Evolutionary conservation across 1,284 basidiomycete genomes (phyloP).

Genomic region (Leccinum pallidistipes): DNA sequence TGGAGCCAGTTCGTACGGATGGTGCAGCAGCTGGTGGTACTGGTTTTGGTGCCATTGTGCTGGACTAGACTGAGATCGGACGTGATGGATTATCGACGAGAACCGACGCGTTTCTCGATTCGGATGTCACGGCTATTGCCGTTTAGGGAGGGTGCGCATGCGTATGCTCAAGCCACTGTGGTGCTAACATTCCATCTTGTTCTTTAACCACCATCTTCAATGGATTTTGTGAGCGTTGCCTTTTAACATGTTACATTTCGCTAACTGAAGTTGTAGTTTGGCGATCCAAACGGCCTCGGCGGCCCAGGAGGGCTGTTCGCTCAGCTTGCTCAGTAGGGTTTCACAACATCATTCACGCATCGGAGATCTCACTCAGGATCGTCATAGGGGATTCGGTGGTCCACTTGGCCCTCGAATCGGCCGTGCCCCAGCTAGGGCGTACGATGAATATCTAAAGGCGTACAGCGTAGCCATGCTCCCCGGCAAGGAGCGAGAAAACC

Average conservation of each 20-base stretch:
- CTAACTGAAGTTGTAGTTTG: constrained; percentile 43
- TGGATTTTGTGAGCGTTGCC: constrained; percentile 59
- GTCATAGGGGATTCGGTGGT: constrained; percentile 52
- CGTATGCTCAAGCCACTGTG: constrained; percentile 23
- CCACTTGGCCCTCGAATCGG: constrained; percentile 47
- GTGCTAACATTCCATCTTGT: constrained; percentile 12
- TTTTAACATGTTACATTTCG: not conserved
- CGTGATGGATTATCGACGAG: constrained; percentile 13
- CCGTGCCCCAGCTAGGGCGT: constrained; percentile 59
- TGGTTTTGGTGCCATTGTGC: constrained; percentile 44
- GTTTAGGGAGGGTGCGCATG: constrained; percentile 32
- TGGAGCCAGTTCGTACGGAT: constrained; percentile 49
- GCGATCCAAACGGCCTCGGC: constrained; percentile 51
- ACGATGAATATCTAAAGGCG: constrained; percentile 82
- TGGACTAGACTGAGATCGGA: constrained; percentile 13
- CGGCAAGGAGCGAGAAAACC: constrained; percentile 77
- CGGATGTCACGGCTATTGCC: constrained; percentile 31
- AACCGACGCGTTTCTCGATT: constrained; percentile 30
- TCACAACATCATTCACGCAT: not conserved
- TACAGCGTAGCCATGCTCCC: constrained; percentile 88
- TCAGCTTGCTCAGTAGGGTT: constrained; percentile 57
- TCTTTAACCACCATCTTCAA: constrained; percentile 33
- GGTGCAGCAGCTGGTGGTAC: constrained; percentile 32
- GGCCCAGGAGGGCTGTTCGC: constrained; percentile 52
- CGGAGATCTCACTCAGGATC: constrained; percentile 14